Evolutionary conservation across 176 grass and related monocot species (phyloP), one percentile per base, ranked within the genome.

Genomic region (Oryza meridionalis): DNA sequence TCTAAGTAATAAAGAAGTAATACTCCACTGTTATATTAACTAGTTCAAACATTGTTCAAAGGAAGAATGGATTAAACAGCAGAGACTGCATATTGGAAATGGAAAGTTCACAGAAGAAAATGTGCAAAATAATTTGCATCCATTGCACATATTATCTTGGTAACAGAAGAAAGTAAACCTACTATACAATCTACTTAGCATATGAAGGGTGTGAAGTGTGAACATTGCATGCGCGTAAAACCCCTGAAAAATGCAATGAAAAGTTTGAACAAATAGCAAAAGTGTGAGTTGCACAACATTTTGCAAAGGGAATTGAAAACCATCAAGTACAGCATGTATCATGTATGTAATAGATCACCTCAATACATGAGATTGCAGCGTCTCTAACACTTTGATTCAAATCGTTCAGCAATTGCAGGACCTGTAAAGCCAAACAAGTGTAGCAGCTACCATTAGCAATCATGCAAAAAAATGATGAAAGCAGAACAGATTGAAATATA

Each of bases 351-450:
- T 46, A 61, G 44, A 65, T 42, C 27, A 92, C 84, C 96, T 93
- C 92, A 87, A 98, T 91, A 88, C 95, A 98, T 70, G 80, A 93
- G 70, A 90, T 92, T 64, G 90, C 86, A 86, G 95, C 89, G 11
- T 93, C 95, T 82, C 95, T 91, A 44, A 98, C 95, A 90, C 89
- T 90, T 84, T 93, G 89, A 66, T 98, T 95, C 2, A 88, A 81
- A 83, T 98, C 96, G 74, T 93, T 95, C 85, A 98, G 82, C 80
- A 98, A 83, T 81, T 95, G 92, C 85, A 95, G 72, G 21, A 90
- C 88, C 88, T 90, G 81, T 64, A 31, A 65, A 92, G 14, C 40
- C 69, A 61, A 78, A 88, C 26, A 90, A 90, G 29, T 38, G 58
- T 45, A 89, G 67, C 26, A 64, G 6, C 44, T 46, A 80, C 19